These are phyloP conservation scores for Vittaforma corneae DNA, from an alignment of 371 early-diverging fungal species.

Conservation along the genomic window DNA sequence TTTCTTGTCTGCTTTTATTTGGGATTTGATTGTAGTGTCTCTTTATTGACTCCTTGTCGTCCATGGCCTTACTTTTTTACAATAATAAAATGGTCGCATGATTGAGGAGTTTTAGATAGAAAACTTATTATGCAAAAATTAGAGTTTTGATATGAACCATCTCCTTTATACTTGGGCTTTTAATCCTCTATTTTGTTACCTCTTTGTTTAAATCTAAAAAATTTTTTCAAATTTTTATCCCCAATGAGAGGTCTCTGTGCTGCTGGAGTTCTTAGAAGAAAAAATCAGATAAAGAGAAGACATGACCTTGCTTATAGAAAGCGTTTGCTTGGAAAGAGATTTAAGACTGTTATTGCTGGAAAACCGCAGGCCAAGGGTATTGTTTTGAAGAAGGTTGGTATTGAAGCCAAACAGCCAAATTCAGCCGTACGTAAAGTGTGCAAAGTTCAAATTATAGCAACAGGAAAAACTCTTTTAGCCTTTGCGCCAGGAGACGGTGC, in stretches of 20 bases:
- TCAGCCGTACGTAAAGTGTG: slow-evolving; percentile 99
- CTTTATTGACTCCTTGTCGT: slow-evolving; percentile 60
- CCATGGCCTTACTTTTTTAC: no score
- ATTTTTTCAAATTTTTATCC: slow-evolving; percentile 52
- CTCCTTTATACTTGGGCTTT: neutral
- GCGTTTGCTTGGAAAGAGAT: slow-evolving; percentile 88
- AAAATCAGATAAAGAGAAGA: slow-evolving; percentile 89
- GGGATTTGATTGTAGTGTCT: slow-evolving; percentile 80
- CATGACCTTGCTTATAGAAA: slow-evolving; percentile 95
- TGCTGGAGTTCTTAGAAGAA: slow-evolving; percentile 88
- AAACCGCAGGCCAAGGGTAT: slow-evolving; percentile 99
- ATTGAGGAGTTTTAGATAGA: no score
- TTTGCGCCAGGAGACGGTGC: slow-evolving; percentile 99
- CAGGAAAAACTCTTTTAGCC: slow-evolving; percentile 99
- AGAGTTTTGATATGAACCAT: neutral
- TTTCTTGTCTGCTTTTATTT: slow-evolving; percentile 63
- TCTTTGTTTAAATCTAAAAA: no score
- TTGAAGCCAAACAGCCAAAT: slow-evolving; percentile 99
- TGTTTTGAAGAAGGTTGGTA: slow-evolving; percentile 98
- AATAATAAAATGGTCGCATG: no score
- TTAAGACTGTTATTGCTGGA: slow-evolving; percentile 89
- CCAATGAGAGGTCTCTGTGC: slow-evolving; percentile 74
- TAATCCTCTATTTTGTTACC: neutral
- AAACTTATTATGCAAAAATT: slow-evolving; percentile 65
- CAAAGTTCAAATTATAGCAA: slow-evolving; percentile 98